Conservation (phyloP, 106 monocot species). For the Hemerocallis citrina region DNA sequence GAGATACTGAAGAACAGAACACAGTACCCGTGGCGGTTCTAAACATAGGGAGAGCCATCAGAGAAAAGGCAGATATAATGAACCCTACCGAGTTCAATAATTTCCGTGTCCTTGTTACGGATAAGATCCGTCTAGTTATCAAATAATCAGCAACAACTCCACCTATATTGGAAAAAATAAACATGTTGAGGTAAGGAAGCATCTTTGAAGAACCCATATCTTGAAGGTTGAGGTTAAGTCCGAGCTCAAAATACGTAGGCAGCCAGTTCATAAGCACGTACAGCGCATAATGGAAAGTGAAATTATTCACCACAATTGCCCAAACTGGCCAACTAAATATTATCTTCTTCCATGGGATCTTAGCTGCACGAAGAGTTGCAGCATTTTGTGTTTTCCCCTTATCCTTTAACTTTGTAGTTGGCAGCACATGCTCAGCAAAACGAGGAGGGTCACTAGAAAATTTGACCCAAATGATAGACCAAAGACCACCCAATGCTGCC, state of each 20-base stretch:
- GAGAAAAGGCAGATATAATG: constrained; percentile 44
- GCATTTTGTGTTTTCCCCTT: constrained; percentile 29
- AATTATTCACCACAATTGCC: constrained; percentile 91
- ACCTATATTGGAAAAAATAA: constrained; percentile 85
- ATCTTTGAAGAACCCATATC: constrained; percentile 95
- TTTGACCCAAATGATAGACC: constrained; percentile 72
- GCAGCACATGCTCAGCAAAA: constrained; percentile 45
- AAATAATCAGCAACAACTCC: constrained; percentile 74
- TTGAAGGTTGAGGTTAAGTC: constrained; percentile 74
- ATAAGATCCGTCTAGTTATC: constrained; percentile 55
- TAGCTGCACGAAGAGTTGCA: constrained; percentile 12
- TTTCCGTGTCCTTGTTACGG: constrained; percentile 63
- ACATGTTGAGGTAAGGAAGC: constrained; percentile 96
- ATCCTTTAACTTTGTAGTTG: constrained; percentile 39
- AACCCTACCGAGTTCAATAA: constrained; percentile 76
- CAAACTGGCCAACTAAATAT: constrained; percentile 75
- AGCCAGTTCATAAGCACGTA: constrained; percentile 97
- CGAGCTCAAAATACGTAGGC: constrained; percentile 84
- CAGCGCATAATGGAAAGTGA: constrained; percentile 90
- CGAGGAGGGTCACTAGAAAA: constrained; percentile 69
- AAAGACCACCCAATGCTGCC: constrained; percentile 57
- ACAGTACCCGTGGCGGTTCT: constrained; percentile 52
- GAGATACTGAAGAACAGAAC: constrained; percentile 62
- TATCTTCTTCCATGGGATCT: constrained; percentile 82
- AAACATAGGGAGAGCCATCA: constrained; percentile 61